Evolutionary conservation across 495 filamentous ascomycete species (phyloP).

Genomic region (Astrothelium subdiscretum): DNA sequence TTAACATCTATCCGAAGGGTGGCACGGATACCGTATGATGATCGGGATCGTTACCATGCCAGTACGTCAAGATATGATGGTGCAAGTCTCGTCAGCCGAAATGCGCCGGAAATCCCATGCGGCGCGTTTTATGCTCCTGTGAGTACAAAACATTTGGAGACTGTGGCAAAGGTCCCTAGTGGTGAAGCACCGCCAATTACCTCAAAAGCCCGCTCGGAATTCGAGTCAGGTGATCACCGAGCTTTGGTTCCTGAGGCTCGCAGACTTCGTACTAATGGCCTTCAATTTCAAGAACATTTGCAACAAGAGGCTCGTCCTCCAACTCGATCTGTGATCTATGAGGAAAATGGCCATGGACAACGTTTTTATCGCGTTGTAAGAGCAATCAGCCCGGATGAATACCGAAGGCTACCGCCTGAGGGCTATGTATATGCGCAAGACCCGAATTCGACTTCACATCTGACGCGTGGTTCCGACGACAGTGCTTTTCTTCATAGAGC

Average conservation of each 20-base stretch:
- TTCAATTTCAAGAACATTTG: not conserved
- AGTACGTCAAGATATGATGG: not conserved
- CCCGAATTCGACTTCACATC: not conserved
- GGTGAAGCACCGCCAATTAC: not conserved
- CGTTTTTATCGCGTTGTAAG: not conserved
- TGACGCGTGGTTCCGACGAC: not conserved
- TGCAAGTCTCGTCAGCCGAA: not conserved
- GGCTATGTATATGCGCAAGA: not conserved
- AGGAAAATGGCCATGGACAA: not conserved
- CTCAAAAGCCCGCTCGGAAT: not conserved
- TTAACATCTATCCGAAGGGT: constrained; percentile 18
- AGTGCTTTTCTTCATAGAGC: not conserved
- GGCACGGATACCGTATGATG: constrained; percentile 20
- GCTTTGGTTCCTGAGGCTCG: not conserved
- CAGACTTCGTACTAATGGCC: not conserved
- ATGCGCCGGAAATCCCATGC: constrained; percentile 1
- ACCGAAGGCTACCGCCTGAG: not conserved
- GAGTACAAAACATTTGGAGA: not conserved
- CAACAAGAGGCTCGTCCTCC: not conserved
- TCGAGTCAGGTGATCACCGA: not conserved
- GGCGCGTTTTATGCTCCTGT: not conserved
- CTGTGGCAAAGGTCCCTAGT: not conserved
- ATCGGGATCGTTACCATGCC: constrained; percentile 4
- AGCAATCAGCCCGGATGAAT: not conserved
- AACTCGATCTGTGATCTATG: not conserved